Percentiles rank a stretch among this genome's conserved stretches.
These are phyloP conservation scores for Daldinia grandis DNA, from an alignment of 495 filamentous ascomycete genomes.

Conservation along the genomic window DNA sequence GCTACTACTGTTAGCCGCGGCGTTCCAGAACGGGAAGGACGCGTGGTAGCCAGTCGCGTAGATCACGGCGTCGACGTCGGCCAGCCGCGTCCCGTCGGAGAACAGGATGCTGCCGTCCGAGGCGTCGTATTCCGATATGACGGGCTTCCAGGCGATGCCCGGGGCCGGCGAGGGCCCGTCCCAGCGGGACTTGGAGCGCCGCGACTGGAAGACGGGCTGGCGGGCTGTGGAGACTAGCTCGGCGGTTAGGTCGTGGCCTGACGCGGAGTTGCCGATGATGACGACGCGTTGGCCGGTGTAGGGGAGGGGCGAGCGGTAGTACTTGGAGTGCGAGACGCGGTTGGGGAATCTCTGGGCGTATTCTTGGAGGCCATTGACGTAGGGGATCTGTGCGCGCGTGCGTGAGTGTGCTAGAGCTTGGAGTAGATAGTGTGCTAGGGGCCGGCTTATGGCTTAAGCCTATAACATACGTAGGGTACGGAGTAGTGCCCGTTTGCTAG, in stretches of 20 bases:
- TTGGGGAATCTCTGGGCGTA: constrained; percentile 52
- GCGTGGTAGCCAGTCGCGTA: constrained; percentile 61
- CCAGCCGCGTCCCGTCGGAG: constrained; percentile 50
- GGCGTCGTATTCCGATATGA: constrained; percentile 48
- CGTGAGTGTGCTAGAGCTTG: too few relatives aligned
- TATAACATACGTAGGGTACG: constrained; percentile 55
- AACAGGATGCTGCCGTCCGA: constrained; percentile 53
- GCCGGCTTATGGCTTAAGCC: neutral
- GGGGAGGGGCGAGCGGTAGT: constrained; percentile 50
- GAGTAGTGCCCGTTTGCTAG: constrained; percentile 62
- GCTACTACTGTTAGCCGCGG: constrained; percentile 50
- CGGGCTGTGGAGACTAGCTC: constrained; percentile 48
- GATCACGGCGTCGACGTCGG: constrained; percentile 55
- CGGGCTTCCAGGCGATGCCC: constrained; percentile 58
- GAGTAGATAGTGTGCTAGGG: neutral
- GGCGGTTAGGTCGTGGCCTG: constrained; percentile 56
- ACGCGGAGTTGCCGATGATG: constrained; percentile 61
- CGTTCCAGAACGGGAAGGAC: constrained; percentile 61
- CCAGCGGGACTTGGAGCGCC: constrained; percentile 54
- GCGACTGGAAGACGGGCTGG: constrained; percentile 56
- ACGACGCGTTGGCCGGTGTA: constrained; percentile 52
- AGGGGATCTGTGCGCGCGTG: constrained; percentile 54
- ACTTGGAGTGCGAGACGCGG: constrained; percentile 57
- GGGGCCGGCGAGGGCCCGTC: constrained; percentile 52
- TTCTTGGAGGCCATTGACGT: constrained; percentile 52